phyloP scores from a whole-genome alignment of 495 filamentous ascomycete genomes.

The Neurospora tetraspora region DNA sequence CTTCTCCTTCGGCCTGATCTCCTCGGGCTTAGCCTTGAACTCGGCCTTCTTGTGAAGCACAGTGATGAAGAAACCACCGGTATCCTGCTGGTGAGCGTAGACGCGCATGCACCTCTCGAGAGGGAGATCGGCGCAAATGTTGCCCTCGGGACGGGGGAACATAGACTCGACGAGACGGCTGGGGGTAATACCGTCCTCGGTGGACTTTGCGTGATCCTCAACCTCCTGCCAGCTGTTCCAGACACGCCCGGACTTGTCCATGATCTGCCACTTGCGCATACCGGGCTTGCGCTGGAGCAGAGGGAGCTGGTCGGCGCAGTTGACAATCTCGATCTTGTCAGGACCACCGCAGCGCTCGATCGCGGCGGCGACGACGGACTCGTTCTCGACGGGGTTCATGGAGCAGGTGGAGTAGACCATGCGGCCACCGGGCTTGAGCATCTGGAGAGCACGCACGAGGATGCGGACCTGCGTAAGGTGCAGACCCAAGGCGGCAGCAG shows the following conservation, averaged over 20 bases:
- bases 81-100: slow-evolving; percentile 92
- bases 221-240: slow-evolving; percentile 74
- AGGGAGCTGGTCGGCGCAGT: slow-evolving; percentile 68
- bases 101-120: slow-evolving; percentile 85
- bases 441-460: slow-evolving; percentile 84
- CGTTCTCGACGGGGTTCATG: slow-evolving; percentile 96
- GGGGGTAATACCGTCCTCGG: slow-evolving; percentile 40
- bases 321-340: slow-evolving; percentile 70
- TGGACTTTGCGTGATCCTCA: slow-evolving; percentile 48
- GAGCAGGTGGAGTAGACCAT: slow-evolving; percentile 97
- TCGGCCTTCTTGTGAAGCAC: slow-evolving; percentile 86
- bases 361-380: slow-evolving; percentile 74
- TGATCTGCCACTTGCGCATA: slow-evolving; percentile 71
- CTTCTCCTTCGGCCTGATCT: slow-evolving; percentile 45
- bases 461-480: slow-evolving; percentile 80
- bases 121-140: slow-evolving; percentile 50
- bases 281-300: slow-evolving; percentile 65
- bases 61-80: slow-evolving; percentile 93
- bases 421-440: slow-evolving; percentile 89
- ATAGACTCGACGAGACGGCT: slow-evolving; percentile 64
- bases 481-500: slow-evolving; percentile 72
- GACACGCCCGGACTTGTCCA: slow-evolving; percentile 67
- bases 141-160: slow-evolving; percentile 58
- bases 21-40: slow-evolving; percentile 74
- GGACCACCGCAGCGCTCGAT: slow-evolving; percentile 84